A percentile compares a stretch with the other conserved stretches of the same genome.
These are phyloP conservation scores for Alternaria sp. DNA, from an alignment of 2,329 filamentous ascomycete genomes.

Conservation along the genomic window DNA sequence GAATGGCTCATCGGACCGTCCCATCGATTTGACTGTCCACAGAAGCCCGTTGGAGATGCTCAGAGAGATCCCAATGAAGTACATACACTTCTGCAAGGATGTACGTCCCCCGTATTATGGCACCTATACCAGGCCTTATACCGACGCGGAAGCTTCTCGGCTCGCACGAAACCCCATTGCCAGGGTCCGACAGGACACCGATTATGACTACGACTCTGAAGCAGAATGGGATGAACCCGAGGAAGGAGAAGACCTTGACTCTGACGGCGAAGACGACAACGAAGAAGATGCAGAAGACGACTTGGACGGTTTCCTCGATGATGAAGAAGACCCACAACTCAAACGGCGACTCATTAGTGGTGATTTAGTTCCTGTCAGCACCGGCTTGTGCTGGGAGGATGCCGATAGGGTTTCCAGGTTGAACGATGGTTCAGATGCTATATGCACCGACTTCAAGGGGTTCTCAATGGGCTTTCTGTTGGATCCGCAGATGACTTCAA, in stretches of 20 bases:
- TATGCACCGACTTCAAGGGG: constrained; percentile 59
- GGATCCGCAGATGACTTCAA: constrained; percentile 61
- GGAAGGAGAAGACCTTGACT: constrained; percentile 70
- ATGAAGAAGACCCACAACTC: constrained; percentile 69
- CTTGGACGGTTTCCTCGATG: constrained; percentile 88
- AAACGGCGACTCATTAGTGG: constrained; percentile 66
- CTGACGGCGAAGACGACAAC: constrained; percentile 70
- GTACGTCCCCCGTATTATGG: constrained; percentile 73
- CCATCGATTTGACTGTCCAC: constrained; percentile 53
- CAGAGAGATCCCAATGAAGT: constrained; percentile 66
- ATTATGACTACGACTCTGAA: constrained; percentile 88
- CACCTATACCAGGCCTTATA: constrained; percentile 69
- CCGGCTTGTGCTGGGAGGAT: constrained; percentile 85
- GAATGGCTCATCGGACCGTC: constrained; percentile 50
- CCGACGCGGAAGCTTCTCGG: constrained; percentile 52
- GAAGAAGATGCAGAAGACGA: constrained; percentile 80
- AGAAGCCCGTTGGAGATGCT: constrained; percentile 53
- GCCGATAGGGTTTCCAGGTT: constrained; percentile 48
- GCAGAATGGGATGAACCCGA: constrained; percentile 82
- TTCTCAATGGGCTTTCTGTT: constrained; percentile 77
- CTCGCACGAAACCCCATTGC: constrained; percentile 61
- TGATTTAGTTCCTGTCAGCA: constrained; percentile 76
- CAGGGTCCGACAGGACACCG: constrained; percentile 65
- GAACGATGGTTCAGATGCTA: constrained; percentile 54
- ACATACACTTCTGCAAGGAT: constrained; percentile 66